phyloP scores from a whole-genome alignment of 176 grass and related monocot species.

The Juncus effusus region DNA sequence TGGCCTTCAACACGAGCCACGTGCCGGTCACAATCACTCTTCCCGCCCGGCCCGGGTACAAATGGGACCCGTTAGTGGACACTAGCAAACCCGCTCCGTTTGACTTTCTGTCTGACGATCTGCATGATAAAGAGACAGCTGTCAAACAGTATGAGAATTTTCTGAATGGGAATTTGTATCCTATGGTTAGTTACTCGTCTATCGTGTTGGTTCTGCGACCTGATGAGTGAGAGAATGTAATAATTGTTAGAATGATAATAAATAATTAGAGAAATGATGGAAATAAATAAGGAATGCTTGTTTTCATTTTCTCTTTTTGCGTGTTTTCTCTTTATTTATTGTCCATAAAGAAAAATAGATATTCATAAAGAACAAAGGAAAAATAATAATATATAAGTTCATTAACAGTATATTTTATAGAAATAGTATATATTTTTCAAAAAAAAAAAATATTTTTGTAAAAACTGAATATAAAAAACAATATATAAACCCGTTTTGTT shows the following conservation, averaged over 20 bases:
- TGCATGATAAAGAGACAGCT: conserved; percentile 31
- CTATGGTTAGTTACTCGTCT: conserved; percentile 86
- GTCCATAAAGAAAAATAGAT: no score
- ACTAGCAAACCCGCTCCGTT: conserved; percentile 66
- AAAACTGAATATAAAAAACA: no score
- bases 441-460: no score
- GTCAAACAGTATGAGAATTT: conserved; percentile 56
- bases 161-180: conserved; percentile 70
- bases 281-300: no score
- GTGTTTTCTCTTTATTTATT: no score
- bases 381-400: no score
- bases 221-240: conserved; percentile 12
- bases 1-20: conserved; percentile 89
- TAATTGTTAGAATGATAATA: no score
- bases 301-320: no score
- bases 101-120: conserved; percentile 71
- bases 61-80: conserved; percentile 78
- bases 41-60: conserved; percentile 49
- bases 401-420: no score
- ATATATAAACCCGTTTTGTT: no score
- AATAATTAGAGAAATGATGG: neutral
- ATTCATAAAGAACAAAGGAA: no score
- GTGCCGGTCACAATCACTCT: conserved; percentile 41
- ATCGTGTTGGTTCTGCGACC: conserved; percentile 50
- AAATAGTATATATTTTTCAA: no score